These are phyloP conservation scores for Glomus cerebriforme DNA, from an alignment of 192 early-diverging fungal genomes.

Conservation along the genomic window DNA sequence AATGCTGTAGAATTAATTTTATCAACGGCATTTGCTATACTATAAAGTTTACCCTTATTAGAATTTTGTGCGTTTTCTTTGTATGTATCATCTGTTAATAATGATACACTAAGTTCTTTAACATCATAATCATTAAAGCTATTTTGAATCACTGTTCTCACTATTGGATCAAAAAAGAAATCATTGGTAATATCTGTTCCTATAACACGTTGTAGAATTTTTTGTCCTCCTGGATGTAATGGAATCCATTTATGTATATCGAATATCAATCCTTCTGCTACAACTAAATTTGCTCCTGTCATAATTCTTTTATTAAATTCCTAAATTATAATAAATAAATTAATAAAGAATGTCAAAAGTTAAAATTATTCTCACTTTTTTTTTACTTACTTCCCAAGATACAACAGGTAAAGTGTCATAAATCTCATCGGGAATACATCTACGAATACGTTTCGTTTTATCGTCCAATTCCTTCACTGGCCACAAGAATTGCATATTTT, in stretches of 20 bases:
- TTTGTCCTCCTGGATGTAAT: slow-evolving; percentile 30
- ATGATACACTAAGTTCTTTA: background rate
- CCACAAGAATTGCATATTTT: background rate
- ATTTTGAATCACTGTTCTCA: background rate
- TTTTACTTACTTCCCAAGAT: background rate
- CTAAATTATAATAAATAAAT: background rate
- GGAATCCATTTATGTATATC: slow-evolving; percentile 28
- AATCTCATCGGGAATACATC: background rate
- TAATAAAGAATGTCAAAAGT: background rate
- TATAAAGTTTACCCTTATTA: background rate
- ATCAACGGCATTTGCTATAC: background rate
- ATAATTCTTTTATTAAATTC: background rate
- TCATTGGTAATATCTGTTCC: slow-evolving; percentile 17
- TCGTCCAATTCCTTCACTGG: background rate
- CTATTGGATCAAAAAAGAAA: background rate
- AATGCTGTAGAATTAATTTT: background rate
- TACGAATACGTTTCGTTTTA: background rate
- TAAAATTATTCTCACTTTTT: background rate
- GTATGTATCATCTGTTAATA: background rate
- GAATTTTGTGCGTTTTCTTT: background rate
- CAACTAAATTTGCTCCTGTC: slow-evolving; percentile 15
- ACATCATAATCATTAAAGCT: background rate
- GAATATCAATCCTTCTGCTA: slow-evolving; percentile 22
- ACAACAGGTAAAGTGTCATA: background rate
- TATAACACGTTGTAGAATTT: slow-evolving; percentile 21